These are phyloP conservation scores for Phytopythium delawarense DNA, from an alignment of 352 stramenopile species.

Conservation along the genomic window DNA sequence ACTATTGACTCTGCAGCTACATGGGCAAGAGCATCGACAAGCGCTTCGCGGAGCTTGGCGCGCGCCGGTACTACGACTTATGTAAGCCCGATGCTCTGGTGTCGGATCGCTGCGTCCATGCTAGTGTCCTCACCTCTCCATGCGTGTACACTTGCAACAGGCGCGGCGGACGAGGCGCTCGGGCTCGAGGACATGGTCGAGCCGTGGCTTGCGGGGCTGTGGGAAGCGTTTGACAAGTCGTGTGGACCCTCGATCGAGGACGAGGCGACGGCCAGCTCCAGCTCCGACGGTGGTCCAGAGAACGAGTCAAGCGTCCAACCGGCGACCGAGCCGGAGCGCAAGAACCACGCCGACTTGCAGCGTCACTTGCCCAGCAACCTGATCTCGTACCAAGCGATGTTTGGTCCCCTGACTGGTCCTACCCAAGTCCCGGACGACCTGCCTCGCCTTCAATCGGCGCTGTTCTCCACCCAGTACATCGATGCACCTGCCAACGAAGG, in stretches of 20 bases:
- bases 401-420: conserved; percentile 26
- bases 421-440: conserved; percentile 45
- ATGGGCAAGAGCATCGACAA: conserved; percentile 89
- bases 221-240: conserved; percentile 41
- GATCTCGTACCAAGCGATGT: conserved; percentile 58
- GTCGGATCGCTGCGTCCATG: not conserved
- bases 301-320: not conserved
- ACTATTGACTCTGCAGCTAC: conserved; percentile 31
- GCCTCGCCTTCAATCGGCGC: conserved; percentile 46
- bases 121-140: not conserved
- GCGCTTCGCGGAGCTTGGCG: conserved; percentile 86
- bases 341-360: not conserved
- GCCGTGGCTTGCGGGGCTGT: conserved; percentile 79
- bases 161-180: conserved; percentile 91
- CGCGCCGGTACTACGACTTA: conserved; percentile 65
- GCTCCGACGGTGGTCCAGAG: conserved; percentile 10
- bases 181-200: conserved; percentile 94
- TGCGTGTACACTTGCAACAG: conserved; percentile 15
- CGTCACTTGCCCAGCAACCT: conserved; percentile 39
- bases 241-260: conserved; percentile 11
- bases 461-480: conserved; percentile 23
- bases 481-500: conserved; percentile 5
- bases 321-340: not conserved
- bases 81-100: conserved; percentile 20
- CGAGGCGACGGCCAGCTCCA: conserved; percentile 14